Base-by-base conservation (phyloP, 2,329 filamentous ascomycete species). In the Claviceps spartinae region DNA sequence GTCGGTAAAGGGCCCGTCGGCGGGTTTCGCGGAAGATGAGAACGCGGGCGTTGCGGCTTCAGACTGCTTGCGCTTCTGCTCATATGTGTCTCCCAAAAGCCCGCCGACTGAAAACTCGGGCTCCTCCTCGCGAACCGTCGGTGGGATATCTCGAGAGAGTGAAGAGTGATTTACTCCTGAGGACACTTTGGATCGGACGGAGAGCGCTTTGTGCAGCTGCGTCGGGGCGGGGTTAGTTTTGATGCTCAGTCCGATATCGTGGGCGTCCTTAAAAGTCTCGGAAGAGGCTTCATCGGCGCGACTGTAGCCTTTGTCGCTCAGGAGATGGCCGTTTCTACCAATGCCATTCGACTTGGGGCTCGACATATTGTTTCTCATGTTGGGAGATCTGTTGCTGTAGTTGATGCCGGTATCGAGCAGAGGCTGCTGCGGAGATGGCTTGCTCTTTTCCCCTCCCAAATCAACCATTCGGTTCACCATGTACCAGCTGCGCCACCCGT, bases 401-500 rank as follows among this genome's bases (percentile, higher is more conserved):
- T n/a, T n/a, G 16, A n/a, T 38, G 16, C 42, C 34, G 8, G 50
- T 44, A 34, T 48, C 53, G 37, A 54, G 46, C 1, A 53, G 47
- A 7, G 57, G 47, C 24, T 54, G 57, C 30, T 34, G 30, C 30
- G 30, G 30, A 6, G 56, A 52, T 4, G 60, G 53, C 48, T 58
- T 61, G 48, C 61, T 58, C 54, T 62, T 65, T 54, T 62, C 64
- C 51, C 77, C 8, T 2, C 26, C 75, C 18, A 82, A 55, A 48
- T 69, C 65, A 5, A 69, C 80, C 62, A 84, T 77, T 55, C 82
- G 81, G 59, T 87, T 83, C 44, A 88, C 85, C 7, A 96, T 70
- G 62, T 95, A 95, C 88, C 89, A 95, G 65, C 87, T 94, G 54
- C 91, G 80, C 90, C 90, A 96, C 41, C 70, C 71, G 55, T 95